phyloP scores from a whole-genome alignment of 2,329 filamentous ascomycete species.

The Aspergillus tamarii region DNA sequence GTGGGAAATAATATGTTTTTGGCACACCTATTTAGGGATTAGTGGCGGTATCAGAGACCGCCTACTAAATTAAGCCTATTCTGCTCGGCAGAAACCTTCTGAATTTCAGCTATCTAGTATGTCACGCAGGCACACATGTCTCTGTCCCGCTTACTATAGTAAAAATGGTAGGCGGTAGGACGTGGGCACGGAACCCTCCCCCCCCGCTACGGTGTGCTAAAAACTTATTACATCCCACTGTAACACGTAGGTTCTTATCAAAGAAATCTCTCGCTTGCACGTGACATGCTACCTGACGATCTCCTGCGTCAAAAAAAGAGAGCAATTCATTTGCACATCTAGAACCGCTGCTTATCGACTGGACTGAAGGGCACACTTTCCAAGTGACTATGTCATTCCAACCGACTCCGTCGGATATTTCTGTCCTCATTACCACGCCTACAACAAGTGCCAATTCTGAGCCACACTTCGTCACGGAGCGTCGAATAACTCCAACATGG shows the following conservation, averaged over 20 bases:
- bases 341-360: not conserved
- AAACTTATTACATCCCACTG: no score
- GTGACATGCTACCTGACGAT: not conserved
- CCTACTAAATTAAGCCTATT: no score
- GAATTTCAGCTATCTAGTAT: no score
- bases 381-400: constrained; percentile 38
- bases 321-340: not conserved
- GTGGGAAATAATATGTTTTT: no score
- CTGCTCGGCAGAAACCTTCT: no score
- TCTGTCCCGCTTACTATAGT: no score
- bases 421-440: constrained; percentile 44
- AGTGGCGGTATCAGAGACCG: no score
- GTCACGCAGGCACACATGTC: no score
- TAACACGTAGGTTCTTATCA: not conserved
- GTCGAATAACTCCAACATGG: constrained; percentile 91
- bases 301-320: not conserved
- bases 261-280: not conserved
- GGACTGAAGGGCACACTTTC: not conserved
- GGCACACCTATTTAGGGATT: no score
- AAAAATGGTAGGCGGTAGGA: no score
- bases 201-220: no score
- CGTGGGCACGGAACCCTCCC: no score
- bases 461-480: constrained; percentile 69
- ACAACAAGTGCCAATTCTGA: constrained; percentile 22
- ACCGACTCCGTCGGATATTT: constrained; percentile 42